These are phyloP conservation scores for Globisporangium nunn DNA, from an alignment of 352 stramenopile genomes.

Conservation along the genomic window DNA sequence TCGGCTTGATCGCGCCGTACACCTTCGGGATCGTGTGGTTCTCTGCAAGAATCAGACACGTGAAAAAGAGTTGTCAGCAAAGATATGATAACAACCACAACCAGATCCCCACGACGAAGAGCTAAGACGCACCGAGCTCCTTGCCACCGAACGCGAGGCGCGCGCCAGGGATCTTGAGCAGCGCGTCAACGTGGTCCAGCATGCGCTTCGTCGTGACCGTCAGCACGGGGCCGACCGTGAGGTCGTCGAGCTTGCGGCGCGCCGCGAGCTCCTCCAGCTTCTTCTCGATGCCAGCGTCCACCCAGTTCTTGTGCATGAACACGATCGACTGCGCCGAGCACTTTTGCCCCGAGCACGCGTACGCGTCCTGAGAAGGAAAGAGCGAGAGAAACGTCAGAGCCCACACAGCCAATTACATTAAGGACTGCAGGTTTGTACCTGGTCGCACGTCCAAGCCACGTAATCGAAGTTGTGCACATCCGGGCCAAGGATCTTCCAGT, in stretches of 20 bases:
- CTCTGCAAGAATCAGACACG: slow-evolving; percentile 20
- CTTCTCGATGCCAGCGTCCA: slow-evolving; percentile 86
- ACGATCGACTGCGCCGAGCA: slow-evolving; percentile 98
- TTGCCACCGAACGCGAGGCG: slow-evolving; percentile 95
- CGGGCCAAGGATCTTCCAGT: slow-evolving; percentile 97
- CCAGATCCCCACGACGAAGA: too few species aligned
- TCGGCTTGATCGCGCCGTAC: slow-evolving; percentile 97
- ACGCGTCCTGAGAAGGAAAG: slow-evolving; percentile 79
- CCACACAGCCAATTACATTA: background rate
- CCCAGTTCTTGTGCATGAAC: slow-evolving; percentile 98
- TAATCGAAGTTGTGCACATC: slow-evolving; percentile 96
- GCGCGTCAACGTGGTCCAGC: slow-evolving; percentile 87
- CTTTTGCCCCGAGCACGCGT: slow-evolving; percentile 97
- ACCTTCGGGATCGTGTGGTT: slow-evolving; percentile 92
- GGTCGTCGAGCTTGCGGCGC: slow-evolving; percentile 88
- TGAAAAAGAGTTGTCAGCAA: too few species aligned
- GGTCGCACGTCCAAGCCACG: slow-evolving; percentile 96
- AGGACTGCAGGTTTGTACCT: slow-evolving; percentile 31
- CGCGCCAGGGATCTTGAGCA: slow-evolving; percentile 92
- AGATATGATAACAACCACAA: background rate
- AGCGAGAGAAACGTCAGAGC: background rate
- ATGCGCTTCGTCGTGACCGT: slow-evolving; percentile 95
- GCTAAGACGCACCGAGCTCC: slow-evolving; percentile 45
- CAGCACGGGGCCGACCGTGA: slow-evolving; percentile 96
- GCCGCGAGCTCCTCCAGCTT: slow-evolving; percentile 89